Evolutionary conservation across 352 stramenopile species (phyloP).

Genomic region (Phytophthora lateralis): DNA sequence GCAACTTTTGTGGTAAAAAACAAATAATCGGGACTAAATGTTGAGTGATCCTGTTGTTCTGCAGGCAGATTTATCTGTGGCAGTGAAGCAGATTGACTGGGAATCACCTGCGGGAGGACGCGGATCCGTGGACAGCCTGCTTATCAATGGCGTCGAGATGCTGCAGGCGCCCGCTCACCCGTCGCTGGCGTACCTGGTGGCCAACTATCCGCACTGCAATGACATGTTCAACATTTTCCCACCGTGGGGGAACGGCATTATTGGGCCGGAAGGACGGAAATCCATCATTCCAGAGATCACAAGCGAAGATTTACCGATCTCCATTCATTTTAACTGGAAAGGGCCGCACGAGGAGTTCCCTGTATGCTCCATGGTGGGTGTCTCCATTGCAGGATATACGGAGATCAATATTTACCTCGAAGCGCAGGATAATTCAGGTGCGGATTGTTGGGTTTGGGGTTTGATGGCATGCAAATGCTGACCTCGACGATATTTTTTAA

Average conservation of each 20-base stretch:
- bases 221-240: conserved; percentile 88
- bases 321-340: conserved; percentile 66
- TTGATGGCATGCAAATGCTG: neutral
- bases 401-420: conserved; percentile 86
- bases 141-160: conserved; percentile 67
- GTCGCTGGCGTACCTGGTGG: conserved; percentile 60
- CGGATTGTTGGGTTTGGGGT: neutral
- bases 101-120: conserved; percentile 51
- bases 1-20: neutral
- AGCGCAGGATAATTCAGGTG: conserved; percentile 79
- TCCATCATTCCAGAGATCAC: conserved; percentile 71
- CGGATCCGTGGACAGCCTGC: conserved; percentile 64
- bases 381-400: conserved; percentile 75
- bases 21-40: conserved; percentile 5
- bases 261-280: conserved; percentile 57
- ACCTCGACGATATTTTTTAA: neutral
- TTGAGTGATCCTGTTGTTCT: conserved; percentile 5
- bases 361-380: conserved; percentile 80
- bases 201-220: conserved; percentile 86
- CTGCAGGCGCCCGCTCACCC: conserved; percentile 59
- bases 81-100: conserved; percentile 88
- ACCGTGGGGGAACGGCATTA: conserved; percentile 76
- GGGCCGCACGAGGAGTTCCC: conserved; percentile 54
- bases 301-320: conserved; percentile 42
- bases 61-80: conserved; percentile 74